A percentile compares a stretch with the other conserved stretches of the same genome.
Conservation (phyloP, 768 basidiomycete genomes). For the Rhizopogon salebrosus region DNA sequence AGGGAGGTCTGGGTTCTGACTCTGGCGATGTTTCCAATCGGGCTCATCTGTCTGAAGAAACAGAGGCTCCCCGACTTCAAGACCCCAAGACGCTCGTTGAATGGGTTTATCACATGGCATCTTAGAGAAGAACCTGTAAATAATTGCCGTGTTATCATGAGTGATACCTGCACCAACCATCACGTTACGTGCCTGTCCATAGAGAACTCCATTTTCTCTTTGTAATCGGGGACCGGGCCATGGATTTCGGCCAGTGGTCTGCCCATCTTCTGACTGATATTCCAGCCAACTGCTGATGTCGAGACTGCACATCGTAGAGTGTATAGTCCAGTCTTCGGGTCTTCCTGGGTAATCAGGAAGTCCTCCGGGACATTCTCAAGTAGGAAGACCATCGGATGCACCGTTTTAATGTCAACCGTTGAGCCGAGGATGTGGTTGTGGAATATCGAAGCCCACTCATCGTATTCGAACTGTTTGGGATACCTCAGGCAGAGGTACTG, state of each 20-base stretch:
- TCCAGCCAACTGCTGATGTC: slow-evolving; percentile 48
- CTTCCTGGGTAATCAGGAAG: slow-evolving; percentile 38
- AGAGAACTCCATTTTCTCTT: slow-evolving; percentile 42
- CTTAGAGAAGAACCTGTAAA: slow-evolving; percentile 40
- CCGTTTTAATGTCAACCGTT: slow-evolving; percentile 18
- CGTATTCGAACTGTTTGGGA: slow-evolving; percentile 43
- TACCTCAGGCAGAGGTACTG: slow-evolving; percentile 55
- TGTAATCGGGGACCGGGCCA: slow-evolving; percentile 43
- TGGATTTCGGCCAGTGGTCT: slow-evolving; percentile 42
- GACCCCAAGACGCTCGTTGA: slow-evolving; percentile 46
- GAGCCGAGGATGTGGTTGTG: slow-evolving; percentile 38
- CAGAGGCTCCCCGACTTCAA: slow-evolving; percentile 46
- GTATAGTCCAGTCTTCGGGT: slow-evolving; percentile 39
- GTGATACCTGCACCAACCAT: neutral
- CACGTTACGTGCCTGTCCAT: slow-evolving; percentile 38
- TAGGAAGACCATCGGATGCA: slow-evolving; percentile 37
- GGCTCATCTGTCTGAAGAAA: slow-evolving; percentile 37
- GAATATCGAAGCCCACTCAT: slow-evolving; percentile 31
- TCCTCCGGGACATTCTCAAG: slow-evolving; percentile 51
- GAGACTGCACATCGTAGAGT: slow-evolving; percentile 39
- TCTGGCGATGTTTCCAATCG: slow-evolving; percentile 29
- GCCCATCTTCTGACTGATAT: slow-evolving; percentile 42
- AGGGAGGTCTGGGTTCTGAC: slow-evolving; percentile 30
- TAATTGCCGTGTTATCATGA: neutral
- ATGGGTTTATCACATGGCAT: slow-evolving; percentile 44